A percentile compares a stretch with the other conserved stretches of the same genome.
Conservation (phyloP, 768 basidiomycete genomes). For the Tulasnella sp. region DNA sequence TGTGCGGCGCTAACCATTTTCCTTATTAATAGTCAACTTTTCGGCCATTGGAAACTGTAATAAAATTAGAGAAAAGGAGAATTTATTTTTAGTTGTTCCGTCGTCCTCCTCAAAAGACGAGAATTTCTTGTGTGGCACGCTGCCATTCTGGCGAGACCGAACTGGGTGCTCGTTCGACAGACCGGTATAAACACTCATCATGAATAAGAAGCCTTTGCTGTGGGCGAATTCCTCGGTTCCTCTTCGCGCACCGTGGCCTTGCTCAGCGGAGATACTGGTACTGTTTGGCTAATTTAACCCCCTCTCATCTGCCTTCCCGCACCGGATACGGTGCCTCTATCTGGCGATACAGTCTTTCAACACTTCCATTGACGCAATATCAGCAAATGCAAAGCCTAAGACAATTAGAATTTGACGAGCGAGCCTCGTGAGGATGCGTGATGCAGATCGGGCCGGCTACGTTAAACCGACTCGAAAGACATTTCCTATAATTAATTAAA, state of each 20-base stretch:
- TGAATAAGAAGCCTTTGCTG: too few relatives aligned
- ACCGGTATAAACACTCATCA: too few relatives aligned
- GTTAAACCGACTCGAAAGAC: not conserved
- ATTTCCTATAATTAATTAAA: too few relatives aligned
- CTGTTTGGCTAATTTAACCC: slow-evolving; percentile 42
- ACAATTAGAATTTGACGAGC: not conserved
- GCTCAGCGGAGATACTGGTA: too few relatives aligned
- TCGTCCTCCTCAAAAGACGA: too few relatives aligned
- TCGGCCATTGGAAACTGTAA: slow-evolving; percentile 30
- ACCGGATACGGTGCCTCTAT: slow-evolving; percentile 80
- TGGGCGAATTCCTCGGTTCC: too few relatives aligned
- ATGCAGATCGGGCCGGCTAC: not conserved
- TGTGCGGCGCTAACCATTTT: not conserved
- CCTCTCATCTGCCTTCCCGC: slow-evolving; percentile 51
- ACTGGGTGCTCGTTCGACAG: too few relatives aligned
- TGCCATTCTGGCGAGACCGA: too few relatives aligned
- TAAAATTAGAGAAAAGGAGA: too few relatives aligned
- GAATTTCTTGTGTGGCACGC: too few relatives aligned
- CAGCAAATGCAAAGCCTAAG: slow-evolving; percentile 37
- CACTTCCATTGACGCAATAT: slow-evolving; percentile 78
- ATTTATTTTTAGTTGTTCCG: too few relatives aligned
- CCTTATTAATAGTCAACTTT: slow-evolving; percentile 26
- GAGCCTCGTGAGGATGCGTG: not conserved
- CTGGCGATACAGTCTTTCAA: slow-evolving; percentile 61
- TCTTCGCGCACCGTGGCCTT: too few relatives aligned